These are phyloP conservation scores for Heliamphora pulchella DNA, from an alignment of 179 eudicot species.

Conservation along the genomic window DNA sequence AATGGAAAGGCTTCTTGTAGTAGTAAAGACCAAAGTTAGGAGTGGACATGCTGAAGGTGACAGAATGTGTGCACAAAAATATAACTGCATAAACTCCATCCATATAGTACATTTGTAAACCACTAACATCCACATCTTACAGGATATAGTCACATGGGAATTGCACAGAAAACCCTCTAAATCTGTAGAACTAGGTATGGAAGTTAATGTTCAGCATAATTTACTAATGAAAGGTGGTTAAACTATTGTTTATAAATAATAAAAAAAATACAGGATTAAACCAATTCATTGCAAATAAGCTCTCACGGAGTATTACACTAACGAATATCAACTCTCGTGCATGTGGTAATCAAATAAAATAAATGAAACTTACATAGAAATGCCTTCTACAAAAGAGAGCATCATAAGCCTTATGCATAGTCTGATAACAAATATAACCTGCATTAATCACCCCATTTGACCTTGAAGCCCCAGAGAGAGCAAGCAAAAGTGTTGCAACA, in stretches of 20 bases:
- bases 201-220: not conserved
- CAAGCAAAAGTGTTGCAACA: constrained; percentile 50
- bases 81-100: not conserved
- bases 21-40: not conserved
- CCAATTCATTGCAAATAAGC: not conserved
- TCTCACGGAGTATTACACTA: not conserved
- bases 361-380: constrained; percentile 38
- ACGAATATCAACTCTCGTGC: not conserved
- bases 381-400: constrained; percentile 42
- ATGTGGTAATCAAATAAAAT: not conserved
- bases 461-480: constrained; percentile 70
- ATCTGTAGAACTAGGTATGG: not conserved
- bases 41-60: not conserved
- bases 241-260: too few species aligned
- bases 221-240: not conserved
- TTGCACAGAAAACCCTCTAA: not conserved
- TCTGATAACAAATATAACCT: constrained; percentile 67
- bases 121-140: not conserved
- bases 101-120: too few species aligned
- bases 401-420: constrained; percentile 59
- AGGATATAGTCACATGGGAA: not conserved
- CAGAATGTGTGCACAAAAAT: not conserved
- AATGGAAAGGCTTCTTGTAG: not conserved
- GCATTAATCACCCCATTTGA: constrained; percentile 93
- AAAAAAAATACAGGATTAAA: not conserved